Base-by-base conservation (phyloP, 139 green algal genomes). In the Chlamydomonas schloesseri region DNA sequence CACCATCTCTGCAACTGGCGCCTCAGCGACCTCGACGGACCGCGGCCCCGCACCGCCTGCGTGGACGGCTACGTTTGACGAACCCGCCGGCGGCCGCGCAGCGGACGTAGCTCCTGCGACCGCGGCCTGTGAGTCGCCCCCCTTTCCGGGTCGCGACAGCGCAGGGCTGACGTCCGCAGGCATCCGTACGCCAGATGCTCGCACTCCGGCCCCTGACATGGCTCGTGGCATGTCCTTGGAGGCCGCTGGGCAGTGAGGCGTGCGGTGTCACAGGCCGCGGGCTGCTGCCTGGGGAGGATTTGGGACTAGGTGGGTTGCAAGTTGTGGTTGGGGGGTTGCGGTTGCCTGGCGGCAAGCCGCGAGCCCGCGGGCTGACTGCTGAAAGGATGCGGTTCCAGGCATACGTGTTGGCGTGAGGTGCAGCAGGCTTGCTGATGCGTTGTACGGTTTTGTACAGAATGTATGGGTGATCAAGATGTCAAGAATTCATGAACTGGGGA, bases 21-120 rank as follows among this genome's bases (percentile, higher is more conserved):
- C 21, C 34, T 6, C 69, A 1, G 67, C 31, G 6, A 50, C 42
- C 42, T 50, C 42, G 6, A 8, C 42, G 8, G 42, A 50, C 42
- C 67, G 31, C 31, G 10, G 1, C 31, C 67, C 34, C n/a, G 13
- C 75, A 3, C 3, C 62, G 37, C 78, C 78, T 21, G n/a, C 42
- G 21, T 84, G 78, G 78, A 84, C 78, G 18, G 78, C 78, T 15
- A 84, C 78, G 17, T 84, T 84, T 75, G 78, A 84, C 46, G 77
- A 42, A 13, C 23, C 62, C 62, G 64, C 55, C 28, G 26, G 28
- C 20, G 71, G 24, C 10, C 26, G 33, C 42, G n/a, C 55, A 34
- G 73, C 73, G 50, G 50, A 53, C 46, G 23, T 3, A 31, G 18
- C 50, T 70, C 13, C 65, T 31, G 21, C 42, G 31, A 13, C 50